Base-by-base conservation (phyloP, 805 yeast genomes). In the Cyberlindnera petersonii region DNA sequence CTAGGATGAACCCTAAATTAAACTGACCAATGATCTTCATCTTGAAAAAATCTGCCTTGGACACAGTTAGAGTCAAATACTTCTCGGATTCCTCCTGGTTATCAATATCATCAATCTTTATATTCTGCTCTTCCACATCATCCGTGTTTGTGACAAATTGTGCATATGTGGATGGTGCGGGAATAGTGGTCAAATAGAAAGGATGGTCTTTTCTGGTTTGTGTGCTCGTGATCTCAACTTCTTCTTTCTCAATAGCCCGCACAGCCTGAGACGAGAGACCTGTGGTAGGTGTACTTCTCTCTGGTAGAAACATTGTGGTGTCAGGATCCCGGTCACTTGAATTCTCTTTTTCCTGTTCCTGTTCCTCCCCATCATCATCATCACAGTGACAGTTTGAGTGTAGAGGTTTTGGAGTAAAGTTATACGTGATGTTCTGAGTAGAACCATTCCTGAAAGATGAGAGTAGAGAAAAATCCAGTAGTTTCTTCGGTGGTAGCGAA, bases 11-110 rank as follows among this genome's bases (percentile, higher is more conserved):
- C 0, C 98, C 98, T n/a, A 84, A 63, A 58, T 93, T 93, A 64
- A 93, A 93, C 61, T 93, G 98, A 0, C 99, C 99, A 6, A 91
- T 75, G 10, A 93, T 64, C 28, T 71, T 60, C 98, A 93, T 91
- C 4, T 69, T 57, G 4, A 59, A 50, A 53, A 93, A 93, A 51
- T 93, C 96, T 1, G 65, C 51, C 55, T 89, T 91, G 8, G 74
- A 66, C 2, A 91, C 77, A 1, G 75, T 74, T 38, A 82, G 63
- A 0, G 82, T 71, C 35, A 86, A 60, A 30, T 69, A 63, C 28
- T 68, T 64, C 45, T 83, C 89, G 7, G 82, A 86, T 28, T 69
- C 71, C 26, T 63, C 63, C 9, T 58, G 64, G 40, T 75, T 61
- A 5, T 65, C 62, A 14, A 77, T 66, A 39, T 75, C 69, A 37